These are phyloP conservation scores for Sphenostylis stenocarpa DNA, from an alignment of 306 rosid species.

Conservation along the genomic window DNA sequence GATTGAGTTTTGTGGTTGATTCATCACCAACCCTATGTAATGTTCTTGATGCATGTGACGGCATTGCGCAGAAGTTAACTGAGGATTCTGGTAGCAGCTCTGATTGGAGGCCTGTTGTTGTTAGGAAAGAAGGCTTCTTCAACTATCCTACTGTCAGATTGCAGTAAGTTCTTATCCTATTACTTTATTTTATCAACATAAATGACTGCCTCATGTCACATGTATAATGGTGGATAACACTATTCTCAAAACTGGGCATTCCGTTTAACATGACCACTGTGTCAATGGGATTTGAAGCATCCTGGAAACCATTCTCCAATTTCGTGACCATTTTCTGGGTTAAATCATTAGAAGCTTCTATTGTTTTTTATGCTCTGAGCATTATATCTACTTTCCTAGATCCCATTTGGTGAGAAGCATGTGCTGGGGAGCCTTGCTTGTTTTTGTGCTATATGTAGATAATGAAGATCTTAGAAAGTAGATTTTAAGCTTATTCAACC, in stretches of 20 bases:
- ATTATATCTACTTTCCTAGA: no score
- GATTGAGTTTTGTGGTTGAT: constrained; percentile 67
- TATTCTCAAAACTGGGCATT: background rate
- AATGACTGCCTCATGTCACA: constrained; percentile 19
- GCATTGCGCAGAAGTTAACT: constrained; percentile 51
- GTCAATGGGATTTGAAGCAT: constrained; percentile 3
- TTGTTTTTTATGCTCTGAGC: background rate
- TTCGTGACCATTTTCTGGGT: background rate
- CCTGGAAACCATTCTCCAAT: background rate
- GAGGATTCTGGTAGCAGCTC: constrained; percentile 66
- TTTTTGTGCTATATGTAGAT: background rate
- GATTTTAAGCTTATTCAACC: no score
- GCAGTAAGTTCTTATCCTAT: constrained; percentile 67
- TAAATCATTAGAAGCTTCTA: constrained; percentile 10
- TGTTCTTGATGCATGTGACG: constrained; percentile 82
- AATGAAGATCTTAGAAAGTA: no score
- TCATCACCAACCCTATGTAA: constrained; percentile 63
- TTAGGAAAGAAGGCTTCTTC: constrained; percentile 64
- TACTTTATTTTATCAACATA: constrained; percentile 4
- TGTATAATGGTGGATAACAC: background rate
- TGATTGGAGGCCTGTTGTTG: constrained; percentile 79
- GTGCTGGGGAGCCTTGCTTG: background rate
- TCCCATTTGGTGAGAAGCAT: background rate
- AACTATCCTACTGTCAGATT: constrained; percentile 82
- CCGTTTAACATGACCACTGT: background rate